phyloP scores from a whole-genome alignment of 331 rosid genomes.

The Ulmus americana region DNA sequence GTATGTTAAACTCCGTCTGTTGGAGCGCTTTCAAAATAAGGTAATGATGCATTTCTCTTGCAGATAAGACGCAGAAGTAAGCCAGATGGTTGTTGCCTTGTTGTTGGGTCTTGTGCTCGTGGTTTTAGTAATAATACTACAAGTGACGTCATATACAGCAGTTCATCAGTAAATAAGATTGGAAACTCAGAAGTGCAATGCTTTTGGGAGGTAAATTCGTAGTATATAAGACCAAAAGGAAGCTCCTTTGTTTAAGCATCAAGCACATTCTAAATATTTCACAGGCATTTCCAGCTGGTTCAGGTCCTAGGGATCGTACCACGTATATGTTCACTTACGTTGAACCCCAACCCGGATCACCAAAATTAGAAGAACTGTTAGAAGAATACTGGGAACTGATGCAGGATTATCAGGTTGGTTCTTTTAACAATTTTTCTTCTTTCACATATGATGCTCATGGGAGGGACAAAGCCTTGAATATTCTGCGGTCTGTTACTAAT shows the following conservation, averaged over 20 bases:
- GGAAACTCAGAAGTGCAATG: constrained; percentile 69
- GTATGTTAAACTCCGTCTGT: neutral
- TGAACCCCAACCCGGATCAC: constrained; percentile 80
- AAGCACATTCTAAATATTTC: constrained; percentile 29
- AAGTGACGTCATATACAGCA: constrained; percentile 85
- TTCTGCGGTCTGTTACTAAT: too few species aligned
- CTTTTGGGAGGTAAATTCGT: constrained; percentile 84
- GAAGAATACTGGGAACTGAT: constrained; percentile 83
- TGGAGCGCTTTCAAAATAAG: neutral
- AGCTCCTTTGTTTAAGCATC: constrained; percentile 5
- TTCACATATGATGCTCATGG: neutral
- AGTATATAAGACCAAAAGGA: neutral
- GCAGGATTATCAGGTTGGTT: constrained; percentile 83
- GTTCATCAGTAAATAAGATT: constrained; percentile 57
- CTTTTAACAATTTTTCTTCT: neutral
- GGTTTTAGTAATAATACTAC: constrained; percentile 56
- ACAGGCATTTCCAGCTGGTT: constrained; percentile 96
- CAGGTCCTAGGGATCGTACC: constrained; percentile 86
- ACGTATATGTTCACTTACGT: constrained; percentile 88
- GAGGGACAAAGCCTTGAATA: too few species aligned
- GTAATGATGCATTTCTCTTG: constrained; percentile 11
- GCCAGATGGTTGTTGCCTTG: constrained; percentile 93
- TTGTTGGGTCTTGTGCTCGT: constrained; percentile 93
- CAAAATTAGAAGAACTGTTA: constrained; percentile 68
- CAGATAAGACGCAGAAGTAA: constrained; percentile 78